Evolutionary conservation across 2,329 filamentous ascomycete species (phyloP), one percentile per base, ranked within the genome.

Genomic region (Paecilomyces sp.): DNA sequence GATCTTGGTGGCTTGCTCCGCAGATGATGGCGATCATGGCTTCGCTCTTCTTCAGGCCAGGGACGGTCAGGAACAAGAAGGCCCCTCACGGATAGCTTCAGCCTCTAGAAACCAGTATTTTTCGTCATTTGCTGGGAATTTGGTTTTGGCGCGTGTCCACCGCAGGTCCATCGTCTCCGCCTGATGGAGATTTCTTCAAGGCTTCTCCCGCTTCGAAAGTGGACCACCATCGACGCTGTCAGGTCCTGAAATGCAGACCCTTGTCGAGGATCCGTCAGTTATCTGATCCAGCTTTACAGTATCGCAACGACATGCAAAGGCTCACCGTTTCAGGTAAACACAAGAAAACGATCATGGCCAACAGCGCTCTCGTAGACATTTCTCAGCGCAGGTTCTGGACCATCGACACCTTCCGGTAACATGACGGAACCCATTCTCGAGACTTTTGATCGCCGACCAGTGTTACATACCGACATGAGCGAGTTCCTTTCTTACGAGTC

Each of bases 151-250:
- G 54, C 54, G 54, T 30, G 30, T 18, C 54, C 54, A 55, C 55
- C 30, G 15, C 53, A 56, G 57, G 51, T 55, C 57, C 57, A 59
- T 59, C 54, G 51, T 24, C 55, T 57, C 57, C 60, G 60, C 60
- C 51, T 50, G 34, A 51, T 55, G 15, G 47, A 41, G 53, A 59
- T 36, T 61, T 59, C 59, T 24, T 61, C n/a, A 30, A 57, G 57
- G 60, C 60, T 61, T 61, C 60, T 61, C 60, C 60, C 60, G 60
- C 60, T 61, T 61, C 60, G 52, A 61, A 50, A 57, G 60, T 61
- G 60, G 60, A 60, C 57, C 60, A 59, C 36, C 22, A 22, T 36
- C 18, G 18, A 53, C 13, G 51, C 28, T 30, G 51, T 53, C 51
- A 30, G 41, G n/a, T 2, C 41, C 5, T 47, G 41, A 47, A 47